phyloP scores from a whole-genome alignment of 768 basidiomycete species.

The Nidularia sp. region DNA sequence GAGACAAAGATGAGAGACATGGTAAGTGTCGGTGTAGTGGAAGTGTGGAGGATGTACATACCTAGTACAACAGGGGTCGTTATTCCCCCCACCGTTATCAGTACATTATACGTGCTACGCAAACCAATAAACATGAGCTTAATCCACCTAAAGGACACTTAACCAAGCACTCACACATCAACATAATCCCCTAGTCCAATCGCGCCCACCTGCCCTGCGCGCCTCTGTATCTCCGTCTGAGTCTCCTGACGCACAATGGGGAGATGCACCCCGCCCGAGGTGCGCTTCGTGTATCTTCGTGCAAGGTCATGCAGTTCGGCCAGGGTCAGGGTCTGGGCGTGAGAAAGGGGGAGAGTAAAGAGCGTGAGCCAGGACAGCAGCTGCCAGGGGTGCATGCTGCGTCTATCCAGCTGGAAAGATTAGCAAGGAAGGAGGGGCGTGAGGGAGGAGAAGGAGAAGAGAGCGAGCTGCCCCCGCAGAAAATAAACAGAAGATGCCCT shows the following conservation, averaged over 20 bases:
- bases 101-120: constrained; percentile 58
- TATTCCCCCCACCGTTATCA: constrained; percentile 51
- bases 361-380: not conserved
- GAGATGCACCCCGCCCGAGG: constrained; percentile 29
- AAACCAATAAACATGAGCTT: not conserved
- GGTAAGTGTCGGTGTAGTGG: too few relatives aligned
- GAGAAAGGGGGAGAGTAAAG: not conserved
- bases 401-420: too few relatives aligned
- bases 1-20: not conserved
- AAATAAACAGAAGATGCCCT: too few relatives aligned
- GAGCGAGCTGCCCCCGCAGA: too few relatives aligned
- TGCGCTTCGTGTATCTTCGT: constrained; percentile 18
- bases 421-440: too few relatives aligned
- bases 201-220: constrained; percentile 28
- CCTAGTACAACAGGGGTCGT: constrained; percentile 58
- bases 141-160: not conserved
- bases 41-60: constrained; percentile 17
- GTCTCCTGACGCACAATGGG: constrained; percentile 23
- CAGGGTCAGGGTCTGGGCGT: too few relatives aligned
- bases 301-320: constrained; percentile 16
- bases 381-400: too few relatives aligned
- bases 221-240: constrained; percentile 7
- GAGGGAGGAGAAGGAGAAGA: too few relatives aligned
- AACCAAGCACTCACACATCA: constrained; percentile 48
- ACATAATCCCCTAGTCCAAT: constrained; percentile 57